Evolutionary conservation across 192 early-diverging fungal species (phyloP), one percentile per base, ranked within the genome.

Genomic region (Coemansia sp.): DNA sequence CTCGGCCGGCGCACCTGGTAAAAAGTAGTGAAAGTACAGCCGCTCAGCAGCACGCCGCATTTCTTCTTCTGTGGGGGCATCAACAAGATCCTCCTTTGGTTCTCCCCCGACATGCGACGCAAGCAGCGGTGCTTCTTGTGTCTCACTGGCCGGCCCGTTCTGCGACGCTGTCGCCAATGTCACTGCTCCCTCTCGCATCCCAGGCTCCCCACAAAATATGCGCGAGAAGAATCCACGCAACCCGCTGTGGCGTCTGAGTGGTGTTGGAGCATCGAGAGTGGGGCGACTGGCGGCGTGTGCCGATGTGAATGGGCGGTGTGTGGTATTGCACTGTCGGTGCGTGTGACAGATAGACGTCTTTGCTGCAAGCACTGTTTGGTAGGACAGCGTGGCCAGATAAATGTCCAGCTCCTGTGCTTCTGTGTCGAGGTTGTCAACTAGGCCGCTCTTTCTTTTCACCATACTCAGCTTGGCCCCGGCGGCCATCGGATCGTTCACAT

Each of bases 11-110:
- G 76, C 63, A 22, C 68, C 76, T 15, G 66, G 62, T 41, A 69
- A 41, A 32, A 83, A 47, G 65, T 78, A 83, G 48, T 78, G 76
- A 26, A 72, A 75, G 49, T 72, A 83, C 47, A 83, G 69, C 58
- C 63, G 65, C 57, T 83, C 80, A 21, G 69, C 76, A 10, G 76
- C 66, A 37, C 64, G 66, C 63, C 76, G 76, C 75, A 83, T 71
- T 18, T 77, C 76, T 4, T 62, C 66, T 45, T 73, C 68, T 19
- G 68, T 64, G 0, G 80, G 66, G 40, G 41, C 54, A 10, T 61
- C 67, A 41, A 56, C 26, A 11, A n/a, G 21, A 10, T 61, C 67
- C 18, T 65, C 68, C 49, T 71, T 67, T 40, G 43, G 41, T 21
- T 72, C 71, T 4, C 39, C 41, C 13, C 18, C 26, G 5, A 47